phyloP scores from a whole-genome alignment of 805 yeast species.

The Tetrapisispora phaffii region DNA sequence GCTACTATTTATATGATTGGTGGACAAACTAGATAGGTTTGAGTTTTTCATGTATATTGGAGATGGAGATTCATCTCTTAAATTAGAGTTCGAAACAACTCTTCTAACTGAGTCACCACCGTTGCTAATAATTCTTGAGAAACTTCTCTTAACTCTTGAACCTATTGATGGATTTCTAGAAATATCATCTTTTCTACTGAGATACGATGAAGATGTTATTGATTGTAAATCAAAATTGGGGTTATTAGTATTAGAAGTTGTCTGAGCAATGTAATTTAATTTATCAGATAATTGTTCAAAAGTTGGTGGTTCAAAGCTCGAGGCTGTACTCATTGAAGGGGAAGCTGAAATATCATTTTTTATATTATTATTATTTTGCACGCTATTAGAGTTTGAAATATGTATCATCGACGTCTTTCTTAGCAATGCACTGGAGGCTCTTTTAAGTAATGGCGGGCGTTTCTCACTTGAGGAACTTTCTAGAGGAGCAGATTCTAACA shows the following conservation, averaged over 20 bases:
- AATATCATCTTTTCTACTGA: not conserved
- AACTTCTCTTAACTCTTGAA: slow-evolving; percentile 20
- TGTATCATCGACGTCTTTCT: slow-evolving; percentile 20
- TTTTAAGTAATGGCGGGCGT: slow-evolving; percentile 21
- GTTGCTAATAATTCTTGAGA: slow-evolving; percentile 22
- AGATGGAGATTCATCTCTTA: not conserved
- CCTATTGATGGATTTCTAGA: slow-evolving; percentile 20
- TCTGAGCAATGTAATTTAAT: slow-evolving; percentile 10
- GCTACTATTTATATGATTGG: too few relatives aligned
- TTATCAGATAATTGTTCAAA: slow-evolving; percentile 2
- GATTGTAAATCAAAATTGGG: not conserved
- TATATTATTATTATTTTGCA: not conserved
- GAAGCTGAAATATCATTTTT: not conserved
- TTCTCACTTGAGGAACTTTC: slow-evolving; percentile 2
- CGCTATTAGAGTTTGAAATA: not conserved
- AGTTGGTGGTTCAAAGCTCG: slow-evolving; percentile 2
- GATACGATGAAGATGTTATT: not conserved
- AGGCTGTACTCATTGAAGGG: slow-evolving; percentile 1
- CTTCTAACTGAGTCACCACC: slow-evolving; percentile 10
- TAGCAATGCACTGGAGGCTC: slow-evolving; percentile 26
- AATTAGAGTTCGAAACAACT: slow-evolving; percentile 7
- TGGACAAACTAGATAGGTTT: not conserved
- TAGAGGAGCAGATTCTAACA: not conserved
- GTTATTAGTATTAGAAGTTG: slow-evolving; percentile 2
- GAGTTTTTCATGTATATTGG: not conserved